Evolutionary conservation across 106 monocot genomes (phyloP).

Genomic region (Gastrodia elata): DNA sequence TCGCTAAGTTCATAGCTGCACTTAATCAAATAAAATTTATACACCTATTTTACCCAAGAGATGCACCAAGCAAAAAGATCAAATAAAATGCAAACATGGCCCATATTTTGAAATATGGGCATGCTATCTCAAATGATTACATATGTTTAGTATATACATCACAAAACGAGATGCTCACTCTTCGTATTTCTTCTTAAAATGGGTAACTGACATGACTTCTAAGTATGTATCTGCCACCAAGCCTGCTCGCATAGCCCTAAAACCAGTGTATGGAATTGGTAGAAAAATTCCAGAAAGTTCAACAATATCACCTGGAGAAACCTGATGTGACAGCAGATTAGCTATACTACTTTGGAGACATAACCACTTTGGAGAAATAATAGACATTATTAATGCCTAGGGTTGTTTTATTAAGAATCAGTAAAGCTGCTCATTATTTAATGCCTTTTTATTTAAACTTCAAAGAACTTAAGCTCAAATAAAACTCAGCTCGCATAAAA

Average conservation of each 20-base stretch:
- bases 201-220: conserved; percentile 84
- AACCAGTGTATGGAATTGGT: conserved; percentile 92
- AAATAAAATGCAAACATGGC: background rate
- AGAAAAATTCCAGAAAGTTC: conserved; percentile 94
- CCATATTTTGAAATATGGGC: background rate
- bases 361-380: background rate
- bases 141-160: background rate
- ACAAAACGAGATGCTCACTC: conserved; percentile 46
- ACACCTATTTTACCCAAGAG: background rate
- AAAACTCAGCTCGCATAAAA: background rate
- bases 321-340: conserved; percentile 34
- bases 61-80: background rate
- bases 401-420: background rate
- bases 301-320: conserved; percentile 90
- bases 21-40: conserved; percentile 1
- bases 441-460: background rate
- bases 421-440: background rate
- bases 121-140: background rate
- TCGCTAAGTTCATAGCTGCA: conserved; percentile 86
- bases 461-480: background rate
- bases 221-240: conserved; percentile 97
- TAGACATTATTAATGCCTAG: background rate
- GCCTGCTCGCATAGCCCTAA: conserved; percentile 91
- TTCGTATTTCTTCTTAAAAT: conserved; percentile 99
- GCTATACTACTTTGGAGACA: background rate